A percentile compares a stretch with the other conserved stretches of the same genome.
Conservation (phyloP, 2,329 filamentous ascomycete species). For the Beauveria scarabaeidicola region DNA sequence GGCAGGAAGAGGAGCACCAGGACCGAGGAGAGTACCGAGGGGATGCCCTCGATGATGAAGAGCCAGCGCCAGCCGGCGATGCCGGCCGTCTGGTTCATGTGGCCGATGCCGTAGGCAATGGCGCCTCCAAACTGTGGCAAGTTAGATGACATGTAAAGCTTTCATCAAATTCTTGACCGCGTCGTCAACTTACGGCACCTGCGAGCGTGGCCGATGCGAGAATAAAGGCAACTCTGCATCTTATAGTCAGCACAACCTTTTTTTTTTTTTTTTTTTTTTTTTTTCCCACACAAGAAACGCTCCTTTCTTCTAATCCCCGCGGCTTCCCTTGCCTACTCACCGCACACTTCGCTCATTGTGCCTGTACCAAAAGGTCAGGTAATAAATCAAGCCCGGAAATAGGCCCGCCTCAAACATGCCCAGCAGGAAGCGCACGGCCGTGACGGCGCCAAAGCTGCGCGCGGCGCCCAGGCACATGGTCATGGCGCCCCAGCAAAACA, state of each 20-base stretch:
- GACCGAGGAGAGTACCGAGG: constrained; percentile 55
- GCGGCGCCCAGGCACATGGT: constrained; percentile 59
- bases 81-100: constrained; percentile 57
- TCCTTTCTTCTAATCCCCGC: too few species aligned
- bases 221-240: constrained; percentile 54
- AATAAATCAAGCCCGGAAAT: constrained; percentile 59
- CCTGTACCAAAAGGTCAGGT: constrained; percentile 68
- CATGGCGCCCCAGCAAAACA: constrained; percentile 58
- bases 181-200: constrained; percentile 40
- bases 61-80: constrained; percentile 62
- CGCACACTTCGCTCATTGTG: constrained; percentile 60
- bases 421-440: constrained; percentile 58
- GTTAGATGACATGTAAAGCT: not conserved
- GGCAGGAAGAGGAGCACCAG: constrained; percentile 59
- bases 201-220: constrained; percentile 62
- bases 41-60: constrained; percentile 55
- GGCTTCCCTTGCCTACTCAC: too few species aligned
- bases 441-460: constrained; percentile 52
- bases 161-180: not conserved
- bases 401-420: constrained; percentile 63
- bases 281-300: too few species aligned
- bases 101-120: constrained; percentile 62
- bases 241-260: not conserved
- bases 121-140: constrained; percentile 51
- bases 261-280: too few species aligned